These are phyloP conservation scores for Pterocarpus macrocarpus DNA, from an alignment of 306 rosid species.

Conservation along the genomic window DNA sequence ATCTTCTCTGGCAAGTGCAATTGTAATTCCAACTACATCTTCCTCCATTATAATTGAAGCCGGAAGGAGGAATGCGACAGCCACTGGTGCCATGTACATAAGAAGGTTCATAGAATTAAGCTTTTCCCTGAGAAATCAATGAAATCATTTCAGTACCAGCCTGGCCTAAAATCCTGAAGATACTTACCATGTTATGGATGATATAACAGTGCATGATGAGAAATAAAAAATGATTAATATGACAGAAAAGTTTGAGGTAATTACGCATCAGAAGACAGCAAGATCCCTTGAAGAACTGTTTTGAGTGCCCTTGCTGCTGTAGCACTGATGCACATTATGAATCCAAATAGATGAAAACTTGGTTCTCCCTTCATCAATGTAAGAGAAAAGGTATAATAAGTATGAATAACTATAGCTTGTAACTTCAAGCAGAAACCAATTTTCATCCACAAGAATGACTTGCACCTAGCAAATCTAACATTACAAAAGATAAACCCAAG, in stretches of 20 bases:
- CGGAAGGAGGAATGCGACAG: constrained; percentile 61
- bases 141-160: constrained; percentile 49
- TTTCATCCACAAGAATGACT: neutral
- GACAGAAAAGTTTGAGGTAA: constrained; percentile 38
- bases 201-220: constrained; percentile 1
- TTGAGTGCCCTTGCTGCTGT: constrained; percentile 65
- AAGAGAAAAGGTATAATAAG: constrained; percentile 37
- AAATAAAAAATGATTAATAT: constrained; percentile 25
- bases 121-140: constrained; percentile 53
- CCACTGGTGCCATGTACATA: constrained; percentile 64
- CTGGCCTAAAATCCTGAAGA: constrained; percentile 32
- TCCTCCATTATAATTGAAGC: constrained; percentile 59
- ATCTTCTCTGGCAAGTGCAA: constrained; percentile 60
- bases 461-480: constrained; percentile 15
- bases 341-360: constrained; percentile 66
- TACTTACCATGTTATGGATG: neutral
- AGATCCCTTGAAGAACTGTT: constrained; percentile 65
- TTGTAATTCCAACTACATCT: constrained; percentile 54
- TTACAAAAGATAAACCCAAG: neutral
- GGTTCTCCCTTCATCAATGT: constrained; percentile 60
- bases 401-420: constrained; percentile 1
- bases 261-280: constrained; percentile 65
- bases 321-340: constrained; percentile 61
- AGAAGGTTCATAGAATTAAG: constrained; percentile 63
- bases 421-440: neutral